phyloP scores from a whole-genome alignment of 495 filamentous ascomycete species.

The Penicillium manginii region DNA sequence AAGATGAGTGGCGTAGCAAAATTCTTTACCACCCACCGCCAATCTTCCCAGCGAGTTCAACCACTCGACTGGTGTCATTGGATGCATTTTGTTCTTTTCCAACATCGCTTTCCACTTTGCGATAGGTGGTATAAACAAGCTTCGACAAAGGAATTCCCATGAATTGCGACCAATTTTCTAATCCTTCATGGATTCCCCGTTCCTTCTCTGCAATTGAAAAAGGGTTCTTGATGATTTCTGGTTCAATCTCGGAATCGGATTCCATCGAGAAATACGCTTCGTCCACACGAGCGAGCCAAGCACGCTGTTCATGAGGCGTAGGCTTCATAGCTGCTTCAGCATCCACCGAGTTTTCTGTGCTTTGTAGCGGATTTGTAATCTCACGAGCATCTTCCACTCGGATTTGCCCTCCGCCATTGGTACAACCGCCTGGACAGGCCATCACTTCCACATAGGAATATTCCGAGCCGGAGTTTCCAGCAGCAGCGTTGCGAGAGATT shows the following conservation, averaged over 20 bases:
- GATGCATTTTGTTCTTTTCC: slow-evolving; percentile 66
- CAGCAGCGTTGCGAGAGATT: slow-evolving; percentile 34
- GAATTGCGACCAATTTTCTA: slow-evolving; percentile 72
- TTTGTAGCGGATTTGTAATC: slow-evolving; percentile 18
- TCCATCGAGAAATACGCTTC: slow-evolving; percentile 91
- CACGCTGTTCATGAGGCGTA: slow-evolving; percentile 74
- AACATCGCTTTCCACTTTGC: slow-evolving; percentile 92
- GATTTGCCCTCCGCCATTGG: slow-evolving; percentile 95
- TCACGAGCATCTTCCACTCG: slow-evolving; percentile 74
- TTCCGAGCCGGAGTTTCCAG: slow-evolving; percentile 54
- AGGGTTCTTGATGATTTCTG: slow-evolving; percentile 13
- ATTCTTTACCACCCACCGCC: slow-evolving; percentile 89
- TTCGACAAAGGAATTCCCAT: slow-evolving; percentile 72
- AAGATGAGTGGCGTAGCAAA: slow-evolving; percentile 1
- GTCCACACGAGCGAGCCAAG: slow-evolving; percentile 85
- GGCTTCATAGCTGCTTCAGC: slow-evolving; percentile 50
- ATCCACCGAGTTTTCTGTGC: slow-evolving; percentile 4
- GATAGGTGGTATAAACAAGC: slow-evolving; percentile 82
- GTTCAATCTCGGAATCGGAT: slow-evolving; percentile 52
- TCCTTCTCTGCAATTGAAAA: slow-evolving; percentile 36
- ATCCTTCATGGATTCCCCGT: slow-evolving; percentile 51
- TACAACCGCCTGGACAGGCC: slow-evolving; percentile 97
- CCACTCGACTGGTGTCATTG: slow-evolving; percentile 75
- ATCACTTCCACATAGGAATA: slow-evolving; percentile 96
- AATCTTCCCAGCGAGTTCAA: slow-evolving; percentile 88